Evolutionary conservation across 345 rosid species (phyloP), one percentile per base, ranked within the genome.

Genomic region (Syzygium jambos): DNA sequence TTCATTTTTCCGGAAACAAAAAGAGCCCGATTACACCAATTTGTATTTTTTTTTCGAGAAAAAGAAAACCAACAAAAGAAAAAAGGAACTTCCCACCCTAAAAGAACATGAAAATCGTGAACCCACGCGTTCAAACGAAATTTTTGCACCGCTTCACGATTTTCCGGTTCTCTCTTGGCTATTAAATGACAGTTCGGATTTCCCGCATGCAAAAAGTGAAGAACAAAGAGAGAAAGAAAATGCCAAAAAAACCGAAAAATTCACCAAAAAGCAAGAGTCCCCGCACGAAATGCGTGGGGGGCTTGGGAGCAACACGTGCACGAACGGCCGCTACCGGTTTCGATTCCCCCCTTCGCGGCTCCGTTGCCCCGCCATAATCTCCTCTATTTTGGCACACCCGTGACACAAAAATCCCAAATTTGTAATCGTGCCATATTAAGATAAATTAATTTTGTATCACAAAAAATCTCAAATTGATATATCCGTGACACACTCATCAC

Each of bases 401-500:
- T 43, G 1, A 43, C 46, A 43, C 1, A 43, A 3, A 53, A 53
- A 16, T 53, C 22, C 5, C 8, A 7, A 53, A 53, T 21, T 53
- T 5, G 5, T 13, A 52, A 52, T 13, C 6, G 6, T 59, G 73
- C 17, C 17, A 6, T 27, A 2, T 13, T 5, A 13, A 13, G 17
- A 1, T 9, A 61, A n/a, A 61, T n/a, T 13, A 61, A n/a, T n/a
- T 61, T 0, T 11, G 6, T 59, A 59, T 59, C 8, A 59, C 65
- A 59, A 59, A 59, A 59, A 59, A 27, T 59, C 30, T 0, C 2
- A 59, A 11, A 2, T 59, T 12, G 0, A 5, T 4, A 57, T 1
- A 57, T 23, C 9, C 0, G 2, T 57, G 1, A 29, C 0, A 15
- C 0, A 29, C 30, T 65, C 30, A n/a, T 3, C 46, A 7, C 0